These are phyloP conservation scores for Beauveria rudraprayagi DNA, from an alignment of 2,329 filamentous ascomycete species.

Conservation along the genomic window DNA sequence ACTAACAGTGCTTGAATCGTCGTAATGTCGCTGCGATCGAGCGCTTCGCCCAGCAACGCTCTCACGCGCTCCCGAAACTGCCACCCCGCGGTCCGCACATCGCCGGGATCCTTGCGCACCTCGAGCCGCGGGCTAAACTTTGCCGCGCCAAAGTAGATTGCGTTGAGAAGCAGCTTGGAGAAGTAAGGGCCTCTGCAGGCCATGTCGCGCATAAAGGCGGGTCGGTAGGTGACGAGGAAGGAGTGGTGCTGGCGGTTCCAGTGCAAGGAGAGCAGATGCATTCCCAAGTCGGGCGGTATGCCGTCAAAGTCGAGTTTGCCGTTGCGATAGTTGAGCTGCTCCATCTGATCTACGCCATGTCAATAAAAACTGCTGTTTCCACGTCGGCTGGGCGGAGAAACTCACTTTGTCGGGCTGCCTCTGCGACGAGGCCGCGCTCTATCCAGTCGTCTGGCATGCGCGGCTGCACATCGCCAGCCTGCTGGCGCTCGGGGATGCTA, in stretches of 20 bases:
- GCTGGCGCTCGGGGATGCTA: no score
- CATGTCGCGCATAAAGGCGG: conserved; percentile 46
- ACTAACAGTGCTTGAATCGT: conserved; percentile 46
- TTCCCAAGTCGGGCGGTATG: conserved; percentile 41
- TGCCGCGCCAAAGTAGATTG: conserved; percentile 39
- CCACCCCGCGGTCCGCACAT: conserved; percentile 41
- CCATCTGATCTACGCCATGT: neutral
- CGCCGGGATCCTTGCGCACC: conserved; percentile 35
- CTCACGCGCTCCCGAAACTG: conserved; percentile 34
- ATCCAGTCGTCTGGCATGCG: no score
- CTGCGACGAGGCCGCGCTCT: no score
- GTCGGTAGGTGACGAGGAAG: conserved; percentile 41
- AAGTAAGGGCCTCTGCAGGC: conserved; percentile 47
- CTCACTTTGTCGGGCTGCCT: no score
- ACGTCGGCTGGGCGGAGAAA: no score
- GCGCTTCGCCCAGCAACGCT: conserved; percentile 35
- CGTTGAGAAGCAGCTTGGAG: conserved; percentile 47
- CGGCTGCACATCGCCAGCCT: no score
- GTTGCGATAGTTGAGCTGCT: neutral
- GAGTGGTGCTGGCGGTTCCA: conserved; percentile 47
- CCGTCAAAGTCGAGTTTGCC: conserved; percentile 33
- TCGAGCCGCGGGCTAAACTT: conserved; percentile 39
- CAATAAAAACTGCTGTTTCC: no score
- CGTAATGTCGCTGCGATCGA: conserved; percentile 31
- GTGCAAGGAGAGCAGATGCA: conserved; percentile 42